phyloP scores from a whole-genome alignment of 2,329 filamentous ascomycete genomes.

The Furcasterigmium furcatum region DNA sequence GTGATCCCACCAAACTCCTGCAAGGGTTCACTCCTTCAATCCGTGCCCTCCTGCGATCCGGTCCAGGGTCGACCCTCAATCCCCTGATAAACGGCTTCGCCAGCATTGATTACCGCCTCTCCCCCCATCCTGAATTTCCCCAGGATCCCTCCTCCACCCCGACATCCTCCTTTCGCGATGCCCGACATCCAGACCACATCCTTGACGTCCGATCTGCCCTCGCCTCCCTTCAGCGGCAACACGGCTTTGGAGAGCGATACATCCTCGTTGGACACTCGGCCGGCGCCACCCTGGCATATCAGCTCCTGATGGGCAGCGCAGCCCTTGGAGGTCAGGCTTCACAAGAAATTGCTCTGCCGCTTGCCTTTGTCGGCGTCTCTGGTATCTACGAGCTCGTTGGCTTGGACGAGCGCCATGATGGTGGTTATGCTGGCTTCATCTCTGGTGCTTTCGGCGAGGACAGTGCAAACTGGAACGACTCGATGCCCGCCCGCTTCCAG shows the following conservation, averaged over 20 bases:
- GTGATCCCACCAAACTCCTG: conserved; percentile 50
- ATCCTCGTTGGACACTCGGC: conserved; percentile 61
- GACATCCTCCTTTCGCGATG: conserved; percentile 32
- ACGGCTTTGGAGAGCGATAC: conserved; percentile 45
- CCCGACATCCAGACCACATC: conserved; percentile 57
- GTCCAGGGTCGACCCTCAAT: conserved; percentile 3
- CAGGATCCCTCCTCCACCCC: conserved; percentile 19
- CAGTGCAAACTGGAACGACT: conserved; percentile 45
- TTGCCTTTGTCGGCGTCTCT: conserved; percentile 56
- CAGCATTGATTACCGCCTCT: conserved; percentile 62
- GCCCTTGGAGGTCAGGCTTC: conserved; percentile 17
- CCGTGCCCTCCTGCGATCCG: conserved; percentile 30
- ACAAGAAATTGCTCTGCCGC: conserved; percentile 33
- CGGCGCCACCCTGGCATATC: conserved; percentile 61
- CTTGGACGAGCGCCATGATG: conserved; percentile 42
- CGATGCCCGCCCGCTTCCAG: conserved; percentile 47
- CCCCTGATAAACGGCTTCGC: conserved; percentile 56
- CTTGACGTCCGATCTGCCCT: conserved; percentile 53
- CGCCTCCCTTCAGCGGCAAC: conserved; percentile 39
- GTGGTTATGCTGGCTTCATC: conserved; percentile 55
- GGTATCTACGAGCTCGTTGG: conserved; percentile 65
- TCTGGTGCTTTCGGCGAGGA: conserved; percentile 57
- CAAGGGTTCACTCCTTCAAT: conserved; percentile 43
- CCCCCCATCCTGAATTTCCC: conserved; percentile 43
- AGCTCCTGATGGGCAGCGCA: conserved; percentile 47